Conservation (phyloP, 306 rosid genomes). For the Quercus alba region DNA sequence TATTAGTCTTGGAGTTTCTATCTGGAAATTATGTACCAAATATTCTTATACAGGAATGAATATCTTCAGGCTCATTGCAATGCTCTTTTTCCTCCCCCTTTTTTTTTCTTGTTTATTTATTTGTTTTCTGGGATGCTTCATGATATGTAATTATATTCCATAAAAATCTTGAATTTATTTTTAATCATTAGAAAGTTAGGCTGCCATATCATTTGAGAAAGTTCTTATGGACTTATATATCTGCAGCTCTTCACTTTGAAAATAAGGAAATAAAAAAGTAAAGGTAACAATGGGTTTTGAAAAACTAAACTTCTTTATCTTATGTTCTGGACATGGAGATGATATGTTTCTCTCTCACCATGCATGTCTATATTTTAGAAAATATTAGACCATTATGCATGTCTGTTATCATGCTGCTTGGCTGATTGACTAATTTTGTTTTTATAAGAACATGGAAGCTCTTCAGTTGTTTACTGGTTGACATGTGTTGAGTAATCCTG, state of each 20-base stretch:
- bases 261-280: background rate
- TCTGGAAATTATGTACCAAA: slow-evolving; percentile 17
- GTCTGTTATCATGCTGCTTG: background rate
- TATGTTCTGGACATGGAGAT: background rate
- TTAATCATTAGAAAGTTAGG: background rate
- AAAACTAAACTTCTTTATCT: background rate
- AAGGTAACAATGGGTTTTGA: background rate
- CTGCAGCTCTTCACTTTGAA: background rate
- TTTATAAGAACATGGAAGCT: background rate
- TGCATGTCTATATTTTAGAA: background rate
- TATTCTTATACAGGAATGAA: slow-evolving; percentile 2
- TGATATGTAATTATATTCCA: slow-evolving; percentile 2
- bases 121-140: background rate
- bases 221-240: background rate
- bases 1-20: background rate
- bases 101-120: background rate
- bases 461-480: background rate
- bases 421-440: background rate
- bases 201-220: background rate
- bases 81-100: background rate
- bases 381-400: background rate
- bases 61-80: slow-evolving; percentile 7
- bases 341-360: background rate
- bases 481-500: background rate
- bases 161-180: background rate